A percentile compares a stretch with the other conserved stretches of the same genome.
phyloP scores from a whole-genome alignment of 1,139 yeast genomes.

The Saccharomyces hybrid region DNA sequence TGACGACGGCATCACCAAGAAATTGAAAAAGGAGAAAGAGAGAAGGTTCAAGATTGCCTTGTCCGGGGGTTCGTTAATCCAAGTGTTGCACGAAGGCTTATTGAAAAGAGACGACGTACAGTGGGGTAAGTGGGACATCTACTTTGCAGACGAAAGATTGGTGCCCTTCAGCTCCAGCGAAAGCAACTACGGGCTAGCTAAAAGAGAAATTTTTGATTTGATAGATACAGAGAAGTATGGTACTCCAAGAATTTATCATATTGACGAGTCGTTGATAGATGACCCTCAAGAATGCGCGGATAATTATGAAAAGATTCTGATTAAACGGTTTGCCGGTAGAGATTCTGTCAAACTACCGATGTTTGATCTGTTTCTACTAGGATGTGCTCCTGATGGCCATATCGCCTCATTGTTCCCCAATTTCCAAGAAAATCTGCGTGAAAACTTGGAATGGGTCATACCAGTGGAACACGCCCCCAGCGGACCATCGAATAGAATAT shows the following conservation, averaged over 20 bases:
- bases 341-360: constrained; percentile 92
- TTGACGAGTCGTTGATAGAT: constrained; percentile 64
- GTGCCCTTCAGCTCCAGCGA: constrained; percentile 81
- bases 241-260: constrained; percentile 70
- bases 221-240: constrained; percentile 42
- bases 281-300: constrained; percentile 96
- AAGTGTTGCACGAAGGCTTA: constrained; percentile 79
- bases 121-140: constrained; percentile 95
- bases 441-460: constrained; percentile 90
- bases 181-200: constrained; percentile 85
- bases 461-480: constrained; percentile 90
- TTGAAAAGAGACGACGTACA: constrained; percentile 64
- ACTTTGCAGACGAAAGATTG: constrained; percentile 92
- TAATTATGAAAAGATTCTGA: constrained; percentile 74
- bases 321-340: constrained; percentile 89
- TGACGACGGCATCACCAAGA: constrained; percentile 7
- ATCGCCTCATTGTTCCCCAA: constrained; percentile 93
- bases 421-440: constrained; percentile 74
- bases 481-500: constrained; percentile 81
- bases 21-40: constrained; percentile 27
- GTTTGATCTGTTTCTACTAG: constrained; percentile 82
- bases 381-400: constrained; percentile 99
- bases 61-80: constrained; percentile 85
- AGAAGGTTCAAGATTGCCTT: constrained; percentile 78
- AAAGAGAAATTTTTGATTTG: constrained; percentile 68